phyloP scores from a whole-genome alignment of 495 filamentous ascomycete species.

The Penicillium tannophilum region DNA sequence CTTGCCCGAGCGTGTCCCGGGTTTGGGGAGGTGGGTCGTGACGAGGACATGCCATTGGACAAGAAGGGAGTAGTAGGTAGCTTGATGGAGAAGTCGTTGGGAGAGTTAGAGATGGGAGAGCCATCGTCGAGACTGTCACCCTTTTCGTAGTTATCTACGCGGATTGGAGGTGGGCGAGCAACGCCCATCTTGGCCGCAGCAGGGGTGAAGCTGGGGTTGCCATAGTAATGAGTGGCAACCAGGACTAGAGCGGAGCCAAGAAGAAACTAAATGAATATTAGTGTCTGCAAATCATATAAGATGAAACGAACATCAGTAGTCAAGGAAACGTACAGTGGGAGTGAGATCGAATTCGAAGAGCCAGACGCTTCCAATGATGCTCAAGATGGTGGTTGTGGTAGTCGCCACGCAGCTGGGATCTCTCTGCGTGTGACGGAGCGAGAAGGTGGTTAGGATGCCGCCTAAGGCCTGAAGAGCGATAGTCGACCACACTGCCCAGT shows the following conservation, averaged over 20 bases:
- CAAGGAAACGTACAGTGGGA: constrained; percentile 59
- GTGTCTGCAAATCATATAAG: constrained; percentile 3
- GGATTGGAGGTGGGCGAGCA: constrained; percentile 69
- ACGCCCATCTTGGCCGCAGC: constrained; percentile 49
- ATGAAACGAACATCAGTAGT: not conserved
- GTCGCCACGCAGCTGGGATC: constrained; percentile 87
- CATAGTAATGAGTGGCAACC: constrained; percentile 83
- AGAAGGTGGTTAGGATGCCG: constrained; percentile 79
- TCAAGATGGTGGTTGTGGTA: constrained; percentile 84
- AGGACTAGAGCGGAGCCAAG: constrained; percentile 77
- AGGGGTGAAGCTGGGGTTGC: constrained; percentile 37
- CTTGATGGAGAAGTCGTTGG: constrained; percentile 55
- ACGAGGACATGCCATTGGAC: constrained; percentile 60
- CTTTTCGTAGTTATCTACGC: constrained; percentile 76
- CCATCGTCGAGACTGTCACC: constrained; percentile 45
- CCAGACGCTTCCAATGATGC: constrained; percentile 78
- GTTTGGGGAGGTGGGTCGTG: constrained; percentile 64
- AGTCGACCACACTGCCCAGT: constrained; percentile 84
- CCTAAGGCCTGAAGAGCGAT: constrained; percentile 81
- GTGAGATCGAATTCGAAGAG: constrained; percentile 82
- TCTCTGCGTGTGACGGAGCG: constrained; percentile 71
- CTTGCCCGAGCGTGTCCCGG: constrained; percentile 51
- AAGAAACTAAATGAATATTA: constrained; percentile 65
- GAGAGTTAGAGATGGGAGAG: constrained; percentile 43
- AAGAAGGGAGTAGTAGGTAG: constrained; percentile 53